Evolutionary conservation across 805 yeast genomes (phyloP).

Genomic region (Hanseniaspora valbyensis): DNA sequence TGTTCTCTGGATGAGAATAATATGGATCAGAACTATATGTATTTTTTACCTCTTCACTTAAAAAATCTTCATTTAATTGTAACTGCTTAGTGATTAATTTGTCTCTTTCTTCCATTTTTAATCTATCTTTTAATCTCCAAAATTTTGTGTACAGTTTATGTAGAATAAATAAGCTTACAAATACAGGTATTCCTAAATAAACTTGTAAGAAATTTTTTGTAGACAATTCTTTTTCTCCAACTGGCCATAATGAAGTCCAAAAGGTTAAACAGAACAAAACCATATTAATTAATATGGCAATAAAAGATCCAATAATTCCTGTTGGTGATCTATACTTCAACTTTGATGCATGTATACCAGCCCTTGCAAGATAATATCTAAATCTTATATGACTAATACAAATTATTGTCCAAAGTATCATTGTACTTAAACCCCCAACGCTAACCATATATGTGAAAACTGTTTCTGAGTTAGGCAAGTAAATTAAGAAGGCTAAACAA

Average conservation of each 20-base stretch:
- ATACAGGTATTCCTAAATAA: constrained; percentile 39
- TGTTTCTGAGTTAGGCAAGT: constrained; percentile 42
- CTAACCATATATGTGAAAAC: constrained; percentile 70
- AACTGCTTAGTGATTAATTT: too few species aligned
- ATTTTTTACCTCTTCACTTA: too few species aligned
- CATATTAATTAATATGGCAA: constrained; percentile 42
- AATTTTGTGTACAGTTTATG: constrained; percentile 36
- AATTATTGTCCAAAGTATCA: constrained; percentile 70
- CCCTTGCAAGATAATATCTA: constrained; percentile 43
- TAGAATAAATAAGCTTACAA: constrained; percentile 35
- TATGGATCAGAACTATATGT: too few species aligned
- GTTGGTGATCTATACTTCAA: constrained; percentile 47
- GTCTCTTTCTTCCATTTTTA: not conserved
- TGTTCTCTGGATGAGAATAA: too few species aligned
- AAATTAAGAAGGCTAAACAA: constrained; percentile 50
- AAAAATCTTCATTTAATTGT: too few species aligned
- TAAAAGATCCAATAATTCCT: constrained; percentile 48
- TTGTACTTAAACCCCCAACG: constrained; percentile 65
- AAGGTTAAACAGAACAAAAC: constrained; percentile 55
- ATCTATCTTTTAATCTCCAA: constrained; percentile 19
- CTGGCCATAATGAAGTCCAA: constrained; percentile 61
- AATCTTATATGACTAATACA: constrained; percentile 59
- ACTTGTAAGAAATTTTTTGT: constrained; percentile 39
- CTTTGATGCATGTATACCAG: constrained; percentile 47
- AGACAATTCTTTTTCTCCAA: constrained; percentile 28